Evolutionary conservation across 257 asterid species (phyloP).

Genomic region (Solanum boliviense): DNA sequence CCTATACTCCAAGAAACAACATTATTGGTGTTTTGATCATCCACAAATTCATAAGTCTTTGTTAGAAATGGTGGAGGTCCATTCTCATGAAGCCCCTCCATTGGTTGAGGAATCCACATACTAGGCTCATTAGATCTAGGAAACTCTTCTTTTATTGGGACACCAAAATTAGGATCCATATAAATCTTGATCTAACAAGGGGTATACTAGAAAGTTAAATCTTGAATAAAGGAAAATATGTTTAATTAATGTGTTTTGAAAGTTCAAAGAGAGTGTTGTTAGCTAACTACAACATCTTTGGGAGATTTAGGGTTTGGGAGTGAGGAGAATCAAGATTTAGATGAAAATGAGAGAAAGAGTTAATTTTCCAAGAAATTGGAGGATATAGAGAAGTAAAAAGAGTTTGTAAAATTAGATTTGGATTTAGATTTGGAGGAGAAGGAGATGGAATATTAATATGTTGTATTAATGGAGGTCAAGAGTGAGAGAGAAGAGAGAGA

Average conservation of each 20-base stretch:
- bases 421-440: neutral
- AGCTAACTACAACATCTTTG: neutral
- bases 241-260: neutral
- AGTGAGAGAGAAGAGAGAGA: neutral
- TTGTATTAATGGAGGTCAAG: neutral
- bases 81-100: conserved; percentile 40
- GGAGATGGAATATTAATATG: neutral
- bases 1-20: conserved; percentile 66
- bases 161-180: conserved; percentile 18
- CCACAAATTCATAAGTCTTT: conserved; percentile 68
- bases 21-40: conserved; percentile 43
- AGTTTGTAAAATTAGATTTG: neutral
- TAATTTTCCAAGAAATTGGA: neutral
- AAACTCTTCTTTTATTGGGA: conserved; percentile 18
- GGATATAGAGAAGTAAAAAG: neutral
- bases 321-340: neutral
- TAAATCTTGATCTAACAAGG: neutral
- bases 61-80: conserved; percentile 64
- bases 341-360: neutral
- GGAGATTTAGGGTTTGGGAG: neutral
- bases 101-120: conserved; percentile 30
- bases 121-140: conserved; percentile 6
- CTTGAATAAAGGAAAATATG: neutral
- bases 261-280: neutral
- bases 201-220: neutral